Conservation (phyloP, 2,329 filamentous ascomycete species). For the Sclerotinia minor region DNA sequence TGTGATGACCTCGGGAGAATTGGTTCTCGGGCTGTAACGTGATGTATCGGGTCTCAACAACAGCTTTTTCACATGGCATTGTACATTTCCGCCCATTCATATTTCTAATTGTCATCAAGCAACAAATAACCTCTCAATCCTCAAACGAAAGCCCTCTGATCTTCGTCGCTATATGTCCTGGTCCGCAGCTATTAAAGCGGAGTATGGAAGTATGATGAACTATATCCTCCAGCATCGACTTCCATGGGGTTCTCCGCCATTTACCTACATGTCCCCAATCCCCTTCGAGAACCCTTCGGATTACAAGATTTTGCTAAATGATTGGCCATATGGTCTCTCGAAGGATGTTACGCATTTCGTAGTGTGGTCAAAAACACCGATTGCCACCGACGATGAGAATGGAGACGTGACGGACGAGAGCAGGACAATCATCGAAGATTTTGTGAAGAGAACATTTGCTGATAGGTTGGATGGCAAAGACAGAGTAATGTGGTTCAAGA, state of each 20-base stretch:
- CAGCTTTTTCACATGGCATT: conserved; percentile 10
- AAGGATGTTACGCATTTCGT: conserved; percentile 75
- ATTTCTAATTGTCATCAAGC: conserved; percentile 40
- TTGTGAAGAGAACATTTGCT: conserved; percentile 69
- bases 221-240: conserved; percentile 76
- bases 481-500: conserved; percentile 84
- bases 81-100: conserved; percentile 6
- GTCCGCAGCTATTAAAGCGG: conserved; percentile 65
- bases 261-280: conserved; percentile 43
- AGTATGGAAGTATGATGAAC: conserved; percentile 77
- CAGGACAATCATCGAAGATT: conserved; percentile 63
- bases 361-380: conserved; percentile 83
- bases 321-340: conserved; percentile 87
- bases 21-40: not conserved
- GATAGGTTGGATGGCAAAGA: conserved; percentile 53
- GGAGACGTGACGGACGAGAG: conserved; percentile 73
- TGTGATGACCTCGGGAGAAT: conserved; percentile 15
- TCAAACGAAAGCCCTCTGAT: conserved; percentile 80
- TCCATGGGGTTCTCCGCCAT: conserved; percentile 62
- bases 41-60: not conserved
- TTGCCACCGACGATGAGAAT: conserved; percentile 68
- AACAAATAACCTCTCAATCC: conserved; percentile 65
- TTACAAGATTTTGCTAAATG: conserved; percentile 76
- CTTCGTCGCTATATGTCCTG: conserved; percentile 77
- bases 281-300: conserved; percentile 58